Evolutionary conservation across 192 early-diverging fungal species (phyloP).

Genomic region (Gamsiella multidivaricata): DNA sequence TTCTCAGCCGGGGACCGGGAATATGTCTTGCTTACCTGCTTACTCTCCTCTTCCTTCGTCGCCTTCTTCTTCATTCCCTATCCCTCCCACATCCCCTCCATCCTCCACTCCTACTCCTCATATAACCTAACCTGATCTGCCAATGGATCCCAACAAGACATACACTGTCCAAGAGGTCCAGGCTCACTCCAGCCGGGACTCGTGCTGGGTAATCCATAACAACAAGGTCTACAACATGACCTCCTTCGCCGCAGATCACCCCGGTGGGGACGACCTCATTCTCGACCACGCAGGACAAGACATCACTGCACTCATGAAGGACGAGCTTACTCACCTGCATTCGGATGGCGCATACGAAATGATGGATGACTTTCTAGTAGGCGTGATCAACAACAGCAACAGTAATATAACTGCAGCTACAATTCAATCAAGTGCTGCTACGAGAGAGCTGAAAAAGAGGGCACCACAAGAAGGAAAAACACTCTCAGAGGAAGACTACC

Average conservation of each 20-base stretch:
- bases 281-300: slow-evolving; percentile 90
- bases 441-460: too few species aligned
- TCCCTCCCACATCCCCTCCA: neutral
- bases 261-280: slow-evolving; percentile 91
- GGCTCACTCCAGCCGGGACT: slow-evolving; percentile 73
- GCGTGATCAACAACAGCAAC: slow-evolving; percentile 39
- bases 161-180: slow-evolving; percentile 74
- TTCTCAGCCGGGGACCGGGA: too few species aligned
- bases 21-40: too few species aligned
- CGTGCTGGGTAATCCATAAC: slow-evolving; percentile 85
- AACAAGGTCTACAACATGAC: slow-evolving; percentile 90
- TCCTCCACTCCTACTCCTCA: neutral
- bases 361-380: slow-evolving; percentile 86
- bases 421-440: too few species aligned
- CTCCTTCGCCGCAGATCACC: slow-evolving; percentile 89
- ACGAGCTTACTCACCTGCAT: slow-evolving; percentile 80
- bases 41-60: neutral
- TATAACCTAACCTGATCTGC: neutral
- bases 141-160: neutral
- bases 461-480: too few species aligned
- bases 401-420: slow-evolving; percentile 2
- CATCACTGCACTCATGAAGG: slow-evolving; percentile 82
- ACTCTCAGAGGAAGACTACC: slow-evolving; percentile 15
- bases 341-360: slow-evolving; percentile 88
- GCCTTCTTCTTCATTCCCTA: slow-evolving; percentile 1